These are phyloP conservation scores for Kodamaea laetipori DNA, from an alignment of 805 yeast genomes.

Conservation along the genomic window DNA sequence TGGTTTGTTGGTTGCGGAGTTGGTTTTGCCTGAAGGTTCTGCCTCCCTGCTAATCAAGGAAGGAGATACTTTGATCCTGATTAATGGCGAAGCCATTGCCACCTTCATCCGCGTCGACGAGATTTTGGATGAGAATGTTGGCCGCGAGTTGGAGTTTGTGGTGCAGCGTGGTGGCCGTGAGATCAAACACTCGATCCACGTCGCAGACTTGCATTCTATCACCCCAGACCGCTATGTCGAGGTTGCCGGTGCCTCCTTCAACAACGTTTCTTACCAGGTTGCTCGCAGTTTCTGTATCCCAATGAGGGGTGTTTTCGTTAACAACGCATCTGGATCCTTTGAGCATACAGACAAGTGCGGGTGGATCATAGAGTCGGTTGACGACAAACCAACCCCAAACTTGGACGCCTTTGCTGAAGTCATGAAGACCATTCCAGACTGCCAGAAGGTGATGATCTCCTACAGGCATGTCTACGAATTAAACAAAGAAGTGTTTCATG, in stretches of 20 bases:
- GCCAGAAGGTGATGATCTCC: slow-evolving; percentile 65
- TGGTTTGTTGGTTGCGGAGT: slow-evolving; percentile 81
- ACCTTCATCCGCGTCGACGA: slow-evolving; percentile 82
- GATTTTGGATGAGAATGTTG: slow-evolving; percentile 72
- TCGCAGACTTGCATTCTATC: slow-evolving; percentile 77
- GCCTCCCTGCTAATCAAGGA: slow-evolving; percentile 72
- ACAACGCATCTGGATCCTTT: slow-evolving; percentile 78
- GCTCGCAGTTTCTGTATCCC: slow-evolving; percentile 85
- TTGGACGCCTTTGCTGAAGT: slow-evolving; percentile 76
- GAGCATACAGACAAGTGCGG: slow-evolving; percentile 62
- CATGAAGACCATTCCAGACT: slow-evolving; percentile 76
- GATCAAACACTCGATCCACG: slow-evolving; percentile 49
- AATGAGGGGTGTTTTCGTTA: slow-evolving; percentile 79
- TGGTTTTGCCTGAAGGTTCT: slow-evolving; percentile 83
- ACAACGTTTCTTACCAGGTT: slow-evolving; percentile 82
- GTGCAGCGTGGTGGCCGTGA: slow-evolving; percentile 74
- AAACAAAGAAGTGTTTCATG: slow-evolving; percentile 69
- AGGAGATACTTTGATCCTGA: slow-evolving; percentile 80
- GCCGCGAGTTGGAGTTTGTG: slow-evolving; percentile 44
- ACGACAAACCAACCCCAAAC: slow-evolving; percentile 72
- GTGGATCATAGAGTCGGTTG: slow-evolving; percentile 79
- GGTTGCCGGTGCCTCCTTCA: slow-evolving; percentile 85
- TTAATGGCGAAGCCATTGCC: slow-evolving; percentile 64
- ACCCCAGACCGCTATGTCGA: slow-evolving; percentile 82
- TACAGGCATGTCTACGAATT: slow-evolving; percentile 80